A percentile compares a stretch with the other conserved stretches of the same genome.
Evolutionary conservation across 805 yeast genomes (phyloP).

Genomic region (Wickerhamomyces subpelliculosus): DNA sequence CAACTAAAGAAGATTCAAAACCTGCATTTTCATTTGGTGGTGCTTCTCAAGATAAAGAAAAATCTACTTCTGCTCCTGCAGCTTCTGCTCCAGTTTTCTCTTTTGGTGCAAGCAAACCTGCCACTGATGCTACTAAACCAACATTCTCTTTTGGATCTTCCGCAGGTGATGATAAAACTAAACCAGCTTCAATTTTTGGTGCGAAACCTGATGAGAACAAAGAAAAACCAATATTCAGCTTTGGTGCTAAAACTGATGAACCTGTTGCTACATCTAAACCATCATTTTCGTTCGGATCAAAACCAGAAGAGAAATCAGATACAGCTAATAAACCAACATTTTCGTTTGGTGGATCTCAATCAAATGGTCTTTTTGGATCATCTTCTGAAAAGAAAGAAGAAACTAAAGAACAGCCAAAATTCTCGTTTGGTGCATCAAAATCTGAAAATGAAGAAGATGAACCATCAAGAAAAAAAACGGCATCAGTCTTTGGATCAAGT

Average conservation of each 20-base stretch:
- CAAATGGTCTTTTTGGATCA: not conserved
- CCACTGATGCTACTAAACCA: no score
- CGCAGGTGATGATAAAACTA: not conserved
- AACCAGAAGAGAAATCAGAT: constrained; percentile 2
- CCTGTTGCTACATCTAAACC: constrained; percentile 3
- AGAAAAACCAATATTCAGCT: not conserved
- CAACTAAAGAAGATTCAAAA: no score
- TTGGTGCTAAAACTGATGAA: not conserved
- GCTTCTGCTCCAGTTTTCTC: constrained; percentile 12
- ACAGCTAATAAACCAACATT: constrained; percentile 9
- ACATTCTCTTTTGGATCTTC: constrained; percentile 5
- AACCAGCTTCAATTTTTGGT: not conserved
- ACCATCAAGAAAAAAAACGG: no score
- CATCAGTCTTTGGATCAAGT: not conserved
- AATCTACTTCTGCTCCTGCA: not conserved
- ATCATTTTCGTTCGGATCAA: constrained; percentile 13
- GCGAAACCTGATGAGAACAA: not conserved
- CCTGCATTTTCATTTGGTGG: constrained; percentile 7
- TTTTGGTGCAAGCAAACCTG: no score
- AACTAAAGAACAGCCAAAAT: not conserved
- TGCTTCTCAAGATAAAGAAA: not conserved
- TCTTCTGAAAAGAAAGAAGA: not conserved
- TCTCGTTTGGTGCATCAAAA: not conserved
- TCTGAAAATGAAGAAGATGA: no score
- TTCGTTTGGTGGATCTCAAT: constrained; percentile 9